phyloP scores from a whole-genome alignment of 2,329 filamentous ascomycete genomes.

The Pezicula rhizophila region DNA sequence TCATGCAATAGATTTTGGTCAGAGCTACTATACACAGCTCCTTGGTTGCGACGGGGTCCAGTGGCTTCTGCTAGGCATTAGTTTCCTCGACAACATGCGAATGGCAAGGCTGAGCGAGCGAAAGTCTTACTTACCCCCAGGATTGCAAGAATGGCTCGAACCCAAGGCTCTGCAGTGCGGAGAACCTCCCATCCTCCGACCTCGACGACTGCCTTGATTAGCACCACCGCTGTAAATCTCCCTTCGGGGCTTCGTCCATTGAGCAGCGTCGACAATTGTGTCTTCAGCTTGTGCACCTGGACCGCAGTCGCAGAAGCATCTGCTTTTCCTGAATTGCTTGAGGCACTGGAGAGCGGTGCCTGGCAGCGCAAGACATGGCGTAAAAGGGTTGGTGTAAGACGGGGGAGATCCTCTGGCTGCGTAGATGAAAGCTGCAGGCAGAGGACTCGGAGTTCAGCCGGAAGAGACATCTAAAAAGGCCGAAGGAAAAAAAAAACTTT shows the following conservation, averaged over 20 bases:
- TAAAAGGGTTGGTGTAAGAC: slow-evolving; percentile 64
- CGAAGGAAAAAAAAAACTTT: background rate
- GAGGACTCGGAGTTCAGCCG: slow-evolving; percentile 56
- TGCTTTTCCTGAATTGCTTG: slow-evolving; percentile 54
- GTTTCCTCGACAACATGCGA: background rate
- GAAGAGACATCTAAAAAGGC: slow-evolving; percentile 26
- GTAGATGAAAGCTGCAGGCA: slow-evolving; percentile 67
- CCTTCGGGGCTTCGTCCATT: slow-evolving; percentile 70
- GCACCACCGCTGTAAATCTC: slow-evolving; percentile 68
- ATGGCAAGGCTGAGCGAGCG: slow-evolving; percentile 1
- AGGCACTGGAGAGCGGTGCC: slow-evolving; percentile 55
- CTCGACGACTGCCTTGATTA: slow-evolving; percentile 78
- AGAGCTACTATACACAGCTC: slow-evolving; percentile 71
- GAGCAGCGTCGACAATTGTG: slow-evolving; percentile 69
- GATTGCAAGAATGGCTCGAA: slow-evolving; percentile 67
- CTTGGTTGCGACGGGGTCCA: slow-evolving; percentile 69
- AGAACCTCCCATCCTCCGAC: slow-evolving; percentile 80
- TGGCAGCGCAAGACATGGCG: slow-evolving; percentile 52
- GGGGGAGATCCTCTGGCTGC: slow-evolving; percentile 66
- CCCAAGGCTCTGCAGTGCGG: slow-evolving; percentile 67
- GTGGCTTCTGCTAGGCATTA: slow-evolving; percentile 50
- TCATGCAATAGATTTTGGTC: slow-evolving; percentile 76
- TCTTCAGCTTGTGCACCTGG: slow-evolving; percentile 78
- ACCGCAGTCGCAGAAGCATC: slow-evolving; percentile 57
- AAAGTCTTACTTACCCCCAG: slow-evolving; percentile 54